Evolutionary conservation across 139 green algal species (phyloP).

Genomic region (Tetraselmis striata): DNA sequence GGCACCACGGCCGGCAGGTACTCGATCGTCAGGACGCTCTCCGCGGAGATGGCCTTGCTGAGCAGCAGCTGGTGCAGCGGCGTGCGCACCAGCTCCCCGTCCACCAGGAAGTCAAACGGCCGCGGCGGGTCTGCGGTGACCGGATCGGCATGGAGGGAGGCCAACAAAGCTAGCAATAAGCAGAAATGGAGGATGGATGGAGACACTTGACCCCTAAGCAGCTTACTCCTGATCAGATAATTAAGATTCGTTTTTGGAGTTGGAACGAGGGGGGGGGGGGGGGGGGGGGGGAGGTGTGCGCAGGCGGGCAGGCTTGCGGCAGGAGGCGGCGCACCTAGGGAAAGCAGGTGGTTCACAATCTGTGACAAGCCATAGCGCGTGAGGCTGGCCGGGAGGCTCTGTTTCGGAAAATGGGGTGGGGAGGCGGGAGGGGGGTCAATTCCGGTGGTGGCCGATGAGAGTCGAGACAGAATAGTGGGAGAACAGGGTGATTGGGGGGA

Average conservation of each 20-base stretch:
- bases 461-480: too few relatives aligned
- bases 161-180: background rate
- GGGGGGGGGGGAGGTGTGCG: too few relatives aligned
- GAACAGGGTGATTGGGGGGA: too few relatives aligned
- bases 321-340: conserved; percentile 49
- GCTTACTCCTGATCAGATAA: too few relatives aligned
- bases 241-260: too few relatives aligned
- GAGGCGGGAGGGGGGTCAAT: background rate
- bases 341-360: conserved; percentile 92
- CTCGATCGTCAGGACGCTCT: conserved; percentile 73
- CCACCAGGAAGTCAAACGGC: conserved; percentile 93
- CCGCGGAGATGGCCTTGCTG: conserved; percentile 63
- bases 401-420: background rate
- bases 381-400: conserved; percentile 78
- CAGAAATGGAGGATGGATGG: background rate
- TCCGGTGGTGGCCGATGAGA: background rate
- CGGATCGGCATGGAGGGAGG: background rate
- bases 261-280: background rate
- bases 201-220: too few relatives aligned
- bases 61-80: conserved; percentile 73
- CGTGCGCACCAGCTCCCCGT: conserved; percentile 75
- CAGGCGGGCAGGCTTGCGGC: background rate
- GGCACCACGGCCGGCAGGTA: conserved; percentile 85
- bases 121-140: conserved; percentile 51
- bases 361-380: conserved; percentile 91